These are phyloP conservation scores for Bipolaris cookei DNA, from an alignment of 2,329 filamentous ascomycete genomes.

Conservation along the genomic window DNA sequence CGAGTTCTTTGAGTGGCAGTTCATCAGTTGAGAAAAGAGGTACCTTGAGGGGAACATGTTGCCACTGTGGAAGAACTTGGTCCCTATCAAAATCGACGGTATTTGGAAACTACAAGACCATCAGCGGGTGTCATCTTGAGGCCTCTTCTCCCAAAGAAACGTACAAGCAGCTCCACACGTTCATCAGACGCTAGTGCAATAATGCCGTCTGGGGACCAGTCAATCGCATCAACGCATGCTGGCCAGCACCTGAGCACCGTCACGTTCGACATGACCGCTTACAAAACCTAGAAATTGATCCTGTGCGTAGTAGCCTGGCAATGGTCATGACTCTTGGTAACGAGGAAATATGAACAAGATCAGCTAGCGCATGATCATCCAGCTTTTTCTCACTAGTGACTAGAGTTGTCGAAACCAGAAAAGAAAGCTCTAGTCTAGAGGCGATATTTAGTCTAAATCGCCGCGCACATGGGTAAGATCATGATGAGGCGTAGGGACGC, in stretches of 20 bases:
- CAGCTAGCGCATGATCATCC: slow-evolving; percentile 1
- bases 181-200: slow-evolving; percentile 64
- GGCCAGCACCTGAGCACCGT: slow-evolving; percentile 55
- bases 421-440: neutral
- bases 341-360: neutral
- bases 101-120: slow-evolving; percentile 41
- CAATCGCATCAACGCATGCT: slow-evolving; percentile 59
- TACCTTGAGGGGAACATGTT: slow-evolving; percentile 53
- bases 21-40: slow-evolving; percentile 62
- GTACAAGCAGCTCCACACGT: slow-evolving; percentile 60
- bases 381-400: neutral
- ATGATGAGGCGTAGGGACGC: slow-evolving; percentile 1
- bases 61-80: slow-evolving; percentile 44
- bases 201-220: slow-evolving; percentile 65
- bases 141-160: neutral
- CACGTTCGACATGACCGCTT: slow-evolving; percentile 41
- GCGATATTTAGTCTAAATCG: neutral
- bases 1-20: slow-evolving; percentile 53
- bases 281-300: slow-evolving; percentile 2
- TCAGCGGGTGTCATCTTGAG: slow-evolving; percentile 6
- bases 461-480: neutral
- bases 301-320: neutral
- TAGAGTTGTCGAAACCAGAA: neutral
- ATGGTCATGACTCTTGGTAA: slow-evolving; percentile 10
- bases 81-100: slow-evolving; percentile 36